A percentile compares a stretch with the other conserved stretches of the same genome.
phyloP scores from a whole-genome alignment of 2,329 filamentous ascomycete species.

The Aspergillus pseudoterreus region DNA sequence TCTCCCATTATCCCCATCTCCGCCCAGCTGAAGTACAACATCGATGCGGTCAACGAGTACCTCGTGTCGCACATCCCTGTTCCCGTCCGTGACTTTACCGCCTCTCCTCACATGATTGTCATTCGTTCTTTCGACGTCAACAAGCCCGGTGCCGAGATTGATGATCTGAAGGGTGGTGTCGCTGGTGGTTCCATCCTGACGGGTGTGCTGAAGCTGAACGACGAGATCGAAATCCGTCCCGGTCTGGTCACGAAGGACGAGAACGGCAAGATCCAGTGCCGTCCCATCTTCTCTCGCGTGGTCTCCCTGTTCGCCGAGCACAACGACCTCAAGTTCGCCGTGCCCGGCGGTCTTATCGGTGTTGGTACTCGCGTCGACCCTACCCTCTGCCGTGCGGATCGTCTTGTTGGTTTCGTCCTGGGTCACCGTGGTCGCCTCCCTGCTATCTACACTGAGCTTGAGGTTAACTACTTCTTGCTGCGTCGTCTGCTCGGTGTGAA shows the following conservation, averaged over 20 bases:
- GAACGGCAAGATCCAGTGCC: slow-evolving; percentile 90
- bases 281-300: slow-evolving; percentile 92
- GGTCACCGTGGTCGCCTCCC: slow-evolving; percentile 90
- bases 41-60: slow-evolving; percentile 94
- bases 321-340: slow-evolving; percentile 97
- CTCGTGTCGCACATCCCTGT: slow-evolving; percentile 95
- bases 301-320: slow-evolving; percentile 95
- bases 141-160: slow-evolving; percentile 98
- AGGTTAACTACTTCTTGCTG: slow-evolving; percentile 99
- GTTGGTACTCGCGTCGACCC: slow-evolving; percentile 97
- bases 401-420: slow-evolving; percentile 95
- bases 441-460: slow-evolving; percentile 96
- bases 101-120: slow-evolving; percentile 96
- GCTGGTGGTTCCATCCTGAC: slow-evolving; percentile 95
- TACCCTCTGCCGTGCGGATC: slow-evolving; percentile 96
- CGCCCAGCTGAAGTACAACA: slow-evolving; percentile 98
- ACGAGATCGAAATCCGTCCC: slow-evolving; percentile 98
- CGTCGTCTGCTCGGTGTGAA: slow-evolving; percentile 92
- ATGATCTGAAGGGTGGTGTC: slow-evolving; percentile 97
- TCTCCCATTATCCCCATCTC: slow-evolving; percentile 95
- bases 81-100: slow-evolving; percentile 82
- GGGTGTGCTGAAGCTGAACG: slow-evolving; percentile 92
- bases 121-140: slow-evolving; percentile 99
- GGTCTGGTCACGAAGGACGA: slow-evolving; percentile 96
- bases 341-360: slow-evolving; percentile 95